phyloP scores from a whole-genome alignment of 2,329 filamentous ascomycete species.

The Harringtonia aguacate region DNA sequence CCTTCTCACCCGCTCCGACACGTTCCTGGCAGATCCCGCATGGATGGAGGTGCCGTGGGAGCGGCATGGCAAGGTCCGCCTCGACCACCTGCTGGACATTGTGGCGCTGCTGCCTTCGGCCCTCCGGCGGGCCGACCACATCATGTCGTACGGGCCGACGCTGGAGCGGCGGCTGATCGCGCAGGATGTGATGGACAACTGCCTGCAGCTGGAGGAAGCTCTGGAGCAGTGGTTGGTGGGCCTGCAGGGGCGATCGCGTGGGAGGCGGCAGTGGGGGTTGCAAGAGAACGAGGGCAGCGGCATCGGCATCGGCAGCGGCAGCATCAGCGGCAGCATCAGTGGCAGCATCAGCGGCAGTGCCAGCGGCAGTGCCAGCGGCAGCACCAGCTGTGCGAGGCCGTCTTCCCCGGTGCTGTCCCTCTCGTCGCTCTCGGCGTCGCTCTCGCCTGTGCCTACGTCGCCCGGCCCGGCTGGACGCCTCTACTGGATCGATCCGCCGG shows the following conservation, averaged over 20 bases:
- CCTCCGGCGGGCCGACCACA: constrained; percentile 32
- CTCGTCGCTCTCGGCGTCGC: too few species aligned
- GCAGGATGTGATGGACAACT: constrained; percentile 36
- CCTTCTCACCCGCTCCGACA: constrained; percentile 36
- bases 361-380: too few species aligned
- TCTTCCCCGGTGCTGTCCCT: too few species aligned
- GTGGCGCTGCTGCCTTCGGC: constrained; percentile 35
- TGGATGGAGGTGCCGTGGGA: constrained; percentile 44
- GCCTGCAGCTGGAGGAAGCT: constrained; percentile 33
- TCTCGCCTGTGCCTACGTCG: too few species aligned
- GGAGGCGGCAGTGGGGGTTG: constrained; percentile 1
- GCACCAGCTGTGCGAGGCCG: too few species aligned
- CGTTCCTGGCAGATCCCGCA: constrained; percentile 38
- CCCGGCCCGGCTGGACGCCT: too few species aligned
- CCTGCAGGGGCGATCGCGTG: constrained; percentile 15
- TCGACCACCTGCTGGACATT: constrained; percentile 43
- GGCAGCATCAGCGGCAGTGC: too few species aligned
- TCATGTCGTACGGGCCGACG: constrained; percentile 27
- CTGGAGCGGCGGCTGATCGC: constrained; percentile 30
- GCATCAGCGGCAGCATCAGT: too few species aligned
- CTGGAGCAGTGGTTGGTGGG: constrained; percentile 35
- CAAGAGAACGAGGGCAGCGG: background rate
- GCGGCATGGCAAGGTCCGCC: constrained; percentile 34
- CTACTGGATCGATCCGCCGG: constrained; percentile 26
- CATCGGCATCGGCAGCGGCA: too few species aligned